These are phyloP conservation scores for Cordyceps cicadae DNA, from an alignment of 2,329 filamentous ascomycete genomes.

Conservation along the genomic window DNA sequence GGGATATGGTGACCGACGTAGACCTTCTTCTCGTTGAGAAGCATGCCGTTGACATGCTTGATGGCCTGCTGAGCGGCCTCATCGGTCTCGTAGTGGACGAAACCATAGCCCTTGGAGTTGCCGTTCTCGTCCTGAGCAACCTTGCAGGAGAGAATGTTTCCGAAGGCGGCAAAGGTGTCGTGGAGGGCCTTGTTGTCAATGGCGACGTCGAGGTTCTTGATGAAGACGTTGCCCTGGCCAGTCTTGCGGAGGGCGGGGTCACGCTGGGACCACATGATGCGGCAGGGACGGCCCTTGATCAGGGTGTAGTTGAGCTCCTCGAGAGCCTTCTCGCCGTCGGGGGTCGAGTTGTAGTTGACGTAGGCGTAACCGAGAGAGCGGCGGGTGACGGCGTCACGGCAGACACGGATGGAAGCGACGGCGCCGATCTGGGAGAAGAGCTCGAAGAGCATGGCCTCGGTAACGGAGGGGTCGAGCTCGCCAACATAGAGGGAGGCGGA, in stretches of 20 bases:
- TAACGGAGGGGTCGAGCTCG: constrained; percentile 95
- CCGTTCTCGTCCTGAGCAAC: constrained; percentile 95
- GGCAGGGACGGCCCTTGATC: constrained; percentile 97
- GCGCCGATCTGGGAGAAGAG: constrained; percentile 99
- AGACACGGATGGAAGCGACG: constrained; percentile 98
- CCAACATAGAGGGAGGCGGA: constrained; percentile 98
- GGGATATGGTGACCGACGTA: constrained; percentile 98
- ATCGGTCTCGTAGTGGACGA: constrained; percentile 99
- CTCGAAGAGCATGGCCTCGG: constrained; percentile 99
- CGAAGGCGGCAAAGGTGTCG: constrained; percentile 97
- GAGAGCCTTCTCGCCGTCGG: constrained; percentile 93
- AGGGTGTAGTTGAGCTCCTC: constrained; percentile 99
- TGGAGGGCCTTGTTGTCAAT: constrained; percentile 99
- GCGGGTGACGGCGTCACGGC: constrained; percentile 96
- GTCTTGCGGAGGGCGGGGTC: constrained; percentile 99
- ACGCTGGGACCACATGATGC: constrained; percentile 99
- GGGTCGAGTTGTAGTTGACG: constrained; percentile 98
- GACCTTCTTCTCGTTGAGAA: constrained; percentile 99
- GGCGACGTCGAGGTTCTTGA: constrained; percentile 98
- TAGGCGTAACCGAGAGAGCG: constrained; percentile 98
- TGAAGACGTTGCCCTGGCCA: constrained; percentile 98
- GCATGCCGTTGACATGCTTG: constrained; percentile 99
- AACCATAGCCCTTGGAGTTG: constrained; percentile 97
- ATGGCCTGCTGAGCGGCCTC: constrained; percentile 95
- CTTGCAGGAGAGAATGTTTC: constrained; percentile 99